Evolutionary conservation across 768 basidiomycete genomes (phyloP), one percentile per base, ranked within the genome.

Genomic region (Tulasnella sp.): DNA sequence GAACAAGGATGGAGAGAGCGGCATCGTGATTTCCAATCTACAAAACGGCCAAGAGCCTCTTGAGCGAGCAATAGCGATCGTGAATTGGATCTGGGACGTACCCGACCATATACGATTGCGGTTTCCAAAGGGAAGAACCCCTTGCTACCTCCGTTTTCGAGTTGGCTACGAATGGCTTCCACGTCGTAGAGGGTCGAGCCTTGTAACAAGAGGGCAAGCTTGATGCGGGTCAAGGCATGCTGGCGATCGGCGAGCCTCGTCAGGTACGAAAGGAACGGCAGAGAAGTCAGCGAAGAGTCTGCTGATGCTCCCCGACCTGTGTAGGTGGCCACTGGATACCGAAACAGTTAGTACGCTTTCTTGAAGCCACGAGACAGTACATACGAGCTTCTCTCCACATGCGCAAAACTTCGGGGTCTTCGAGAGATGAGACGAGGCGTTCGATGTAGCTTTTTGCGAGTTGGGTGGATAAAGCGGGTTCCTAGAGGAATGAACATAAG

Each of bases 21-120:
- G 88, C 86, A 16, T 87, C 89, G 82, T 95, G 92, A 74, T 91
- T 87, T 28, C 88, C 89, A 31, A 90, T 87, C 91, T 90, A 80
- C 20, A 74, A 41, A 2, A 31, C 8, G 12, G 11, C 1, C 77
- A 42, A 48, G 1, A 69, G 79, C 41, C 79, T 44, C n/a, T 78
- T 80, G 80, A 84, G 7, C 48, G 60, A 83, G 81, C 22, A 42
- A 34, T 41, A 58, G n/a, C n/a, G 75, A 50, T 41, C 72, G 12
- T 28, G 24, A 8, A 18, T 78, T 22, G 42, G 12, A 4, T 79
- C 7, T 81, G 22, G 44, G 20, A 40, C 76, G 44, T 82, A 95
- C 96, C 88, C 93, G 93, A 22, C 94, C 94, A 79, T 94, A 88
- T 5, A 97, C 86, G 34, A 97, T 90, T 0, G 95, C 95, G 46